Percentiles rank a stretch among this genome's conserved stretches.
phyloP scores from a whole-genome alignment of 2,329 filamentous ascomycete species.

The Geosmithia flava region DNA sequence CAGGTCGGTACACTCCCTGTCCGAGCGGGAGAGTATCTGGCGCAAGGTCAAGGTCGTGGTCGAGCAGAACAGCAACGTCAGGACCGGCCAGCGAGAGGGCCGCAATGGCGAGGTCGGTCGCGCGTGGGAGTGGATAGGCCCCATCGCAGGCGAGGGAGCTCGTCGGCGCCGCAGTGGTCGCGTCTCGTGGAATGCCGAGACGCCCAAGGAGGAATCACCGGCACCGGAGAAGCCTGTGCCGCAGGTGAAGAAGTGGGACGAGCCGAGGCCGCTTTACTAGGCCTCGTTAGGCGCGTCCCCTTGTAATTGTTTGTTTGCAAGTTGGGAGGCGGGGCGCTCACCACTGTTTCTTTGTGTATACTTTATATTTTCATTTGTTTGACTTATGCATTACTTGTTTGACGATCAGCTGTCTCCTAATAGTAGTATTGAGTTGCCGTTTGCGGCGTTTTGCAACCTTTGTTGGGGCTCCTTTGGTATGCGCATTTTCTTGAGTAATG shows the following conservation, averaged over 20 bases:
- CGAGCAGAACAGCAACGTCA: slow-evolving; percentile 86
- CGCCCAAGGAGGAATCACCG: slow-evolving; percentile 19
- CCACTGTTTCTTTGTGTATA: not conserved
- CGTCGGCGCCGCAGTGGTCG: slow-evolving; percentile 38
- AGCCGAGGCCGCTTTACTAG: slow-evolving; percentile 28
- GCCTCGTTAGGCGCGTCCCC: not conserved
- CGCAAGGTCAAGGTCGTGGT: slow-evolving; percentile 70
- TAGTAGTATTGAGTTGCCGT: not conserved
- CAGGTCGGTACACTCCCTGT: slow-evolving; percentile 64
- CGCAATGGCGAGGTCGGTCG: slow-evolving; percentile 52
- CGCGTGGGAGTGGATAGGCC: slow-evolving; percentile 61
- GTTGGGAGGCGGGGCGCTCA: not conserved
- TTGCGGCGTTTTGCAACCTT: not conserved
- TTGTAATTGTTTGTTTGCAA: not conserved
- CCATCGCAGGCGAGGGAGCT: slow-evolving; percentile 30
- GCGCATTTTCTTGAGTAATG: not conserved
- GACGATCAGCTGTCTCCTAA: not conserved
- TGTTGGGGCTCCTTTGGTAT: not conserved
- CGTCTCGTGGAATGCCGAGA: slow-evolving; percentile 30
- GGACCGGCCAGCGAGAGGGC: slow-evolving; percentile 58
- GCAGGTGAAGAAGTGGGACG: slow-evolving; percentile 26
- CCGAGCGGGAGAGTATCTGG: slow-evolving; percentile 74
- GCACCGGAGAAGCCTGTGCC: slow-evolving; percentile 11
- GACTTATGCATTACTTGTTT: not conserved
- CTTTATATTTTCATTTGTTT: not conserved